Evolutionary conservation across 805 yeast genomes (phyloP), one percentile per base, ranked within the genome.

Genomic region (Lipomyces spencermartinsiae): DNA sequence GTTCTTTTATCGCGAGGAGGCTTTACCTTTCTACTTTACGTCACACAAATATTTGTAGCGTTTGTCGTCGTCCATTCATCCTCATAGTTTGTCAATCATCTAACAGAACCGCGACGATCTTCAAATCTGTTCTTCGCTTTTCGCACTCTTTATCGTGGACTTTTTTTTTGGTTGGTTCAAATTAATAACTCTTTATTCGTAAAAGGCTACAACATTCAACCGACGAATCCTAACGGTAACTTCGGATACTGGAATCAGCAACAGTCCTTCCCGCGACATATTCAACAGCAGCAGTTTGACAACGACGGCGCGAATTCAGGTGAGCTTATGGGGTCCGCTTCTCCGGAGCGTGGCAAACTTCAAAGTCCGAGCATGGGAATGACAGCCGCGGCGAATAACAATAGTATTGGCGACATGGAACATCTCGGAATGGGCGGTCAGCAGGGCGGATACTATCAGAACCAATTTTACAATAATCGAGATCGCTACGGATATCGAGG

Each of bases 211-310:
- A 37, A 46, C 25, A 29, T 54, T 31, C 62, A 59, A 51, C 8
- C 46, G 55, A 39, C 34, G 37, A 22, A 19, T n/a, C 46, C 29
- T 55, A 60, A 22, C 49, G 57, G 34, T 14, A 53, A 58, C 8
- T 61, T 29, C 63, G 62, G 39, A 8, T 61, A 61, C 49, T 62
- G 68, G 65, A 58, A 58, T 31, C 67, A 61, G 62, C 63, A 55
- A 25, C 64, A 55, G 16, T 61, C 49, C 19, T 43, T 43, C 19
- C 19, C n/a, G 22, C 19, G 49, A n/a, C 49, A 43, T 43, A 43
- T 43, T 19, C 49, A 43, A n/a, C 49, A 43, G 19, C 49, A 43
- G 49, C 49, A 43, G 7, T 43, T 43, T 43, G 49, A 43, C 22
- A 16, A 19, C 22, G 22, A 43, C 22, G 22, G 49, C 22, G 49